Evolutionary conservation across 78 protist species (phyloP).

Genomic region (Tieghemostelium lacteum): DNA sequence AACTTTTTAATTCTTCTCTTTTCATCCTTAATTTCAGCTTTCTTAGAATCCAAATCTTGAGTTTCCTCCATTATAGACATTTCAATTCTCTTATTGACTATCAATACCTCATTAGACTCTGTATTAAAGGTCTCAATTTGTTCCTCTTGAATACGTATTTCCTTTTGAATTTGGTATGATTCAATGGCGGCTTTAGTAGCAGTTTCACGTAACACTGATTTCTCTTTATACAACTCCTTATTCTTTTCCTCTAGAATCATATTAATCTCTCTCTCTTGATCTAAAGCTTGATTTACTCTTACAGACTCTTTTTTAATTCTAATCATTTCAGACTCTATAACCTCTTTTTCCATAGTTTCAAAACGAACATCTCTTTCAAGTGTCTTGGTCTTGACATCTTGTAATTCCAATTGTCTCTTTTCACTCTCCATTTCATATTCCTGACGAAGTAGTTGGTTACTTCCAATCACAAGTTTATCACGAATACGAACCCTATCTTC

Average conservation of each 20-base stretch:
- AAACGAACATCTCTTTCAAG: constrained; percentile 9
- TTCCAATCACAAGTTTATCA: neutral
- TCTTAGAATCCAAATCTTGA: constrained; percentile 29
- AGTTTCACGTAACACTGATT: constrained; percentile 9
- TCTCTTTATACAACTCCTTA: constrained; percentile 1
- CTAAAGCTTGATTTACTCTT: neutral
- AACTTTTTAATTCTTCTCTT: constrained; percentile 30
- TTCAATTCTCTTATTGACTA: neutral
- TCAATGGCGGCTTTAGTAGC: neutral
- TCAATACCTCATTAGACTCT: neutral
- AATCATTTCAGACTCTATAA: constrained; percentile 1
- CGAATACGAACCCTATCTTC: neutral
- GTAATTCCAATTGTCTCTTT: constrained; percentile 10
- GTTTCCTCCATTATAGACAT: neutral
- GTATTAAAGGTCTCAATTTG: neutral
- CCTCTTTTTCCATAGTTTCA: constrained; percentile 7
- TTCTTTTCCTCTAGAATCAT: constrained; percentile 1
- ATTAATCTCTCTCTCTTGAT: constrained; percentile 44
- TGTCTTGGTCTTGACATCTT: neutral
- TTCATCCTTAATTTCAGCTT: constrained; percentile 41
- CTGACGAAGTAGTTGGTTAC: neutral
- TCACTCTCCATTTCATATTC: constrained; percentile 2
- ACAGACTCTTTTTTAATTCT: neutral
- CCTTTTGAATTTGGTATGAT: neutral
- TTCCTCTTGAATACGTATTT: neutral